Percentiles rank a stretch among this genome's conserved stretches.
Conservation (phyloP, 352 stramenopile genomes). For the Globisporangium rhizosaccharum region DNA sequence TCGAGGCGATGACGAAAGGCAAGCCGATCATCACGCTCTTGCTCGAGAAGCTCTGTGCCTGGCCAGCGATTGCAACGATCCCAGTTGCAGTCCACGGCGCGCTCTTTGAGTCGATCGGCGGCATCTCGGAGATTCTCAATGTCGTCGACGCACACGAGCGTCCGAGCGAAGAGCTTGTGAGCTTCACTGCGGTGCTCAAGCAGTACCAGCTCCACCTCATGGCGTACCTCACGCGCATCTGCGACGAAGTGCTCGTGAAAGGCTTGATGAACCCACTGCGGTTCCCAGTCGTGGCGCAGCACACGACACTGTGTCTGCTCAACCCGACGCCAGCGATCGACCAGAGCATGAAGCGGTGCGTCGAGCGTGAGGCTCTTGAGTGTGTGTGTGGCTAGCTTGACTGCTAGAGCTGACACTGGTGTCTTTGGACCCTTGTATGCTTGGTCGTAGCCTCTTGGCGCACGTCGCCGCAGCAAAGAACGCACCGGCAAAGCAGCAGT, state of each 20-base stretch:
- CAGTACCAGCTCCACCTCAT: constrained; percentile 41
- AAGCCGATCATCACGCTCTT: constrained; percentile 64
- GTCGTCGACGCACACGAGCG: constrained; percentile 27
- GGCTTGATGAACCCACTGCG: constrained; percentile 66
- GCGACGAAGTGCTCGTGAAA: constrained; percentile 67
- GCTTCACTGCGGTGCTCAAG: constrained; percentile 34
- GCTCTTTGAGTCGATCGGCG: constrained; percentile 77
- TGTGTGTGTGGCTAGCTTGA: neutral
- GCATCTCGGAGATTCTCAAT: constrained; percentile 66
- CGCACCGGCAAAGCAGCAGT: constrained; percentile 30
- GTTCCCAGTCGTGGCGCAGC: constrained; percentile 78
- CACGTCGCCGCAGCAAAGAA: constrained; percentile 50
- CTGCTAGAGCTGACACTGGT: neutral
- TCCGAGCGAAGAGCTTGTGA: constrained; percentile 18
- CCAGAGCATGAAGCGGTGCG: constrained; percentile 65
- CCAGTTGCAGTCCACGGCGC: constrained; percentile 74
- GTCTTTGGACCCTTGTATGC: neutral
- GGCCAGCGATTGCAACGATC: constrained; percentile 58
- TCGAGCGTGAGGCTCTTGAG: too few relatives aligned
- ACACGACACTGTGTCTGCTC: constrained; percentile 67
- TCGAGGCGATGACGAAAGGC: constrained; percentile 28
- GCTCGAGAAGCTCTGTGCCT: constrained; percentile 53
- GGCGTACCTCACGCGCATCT: constrained; percentile 63
- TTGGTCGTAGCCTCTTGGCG: constrained; percentile 37
- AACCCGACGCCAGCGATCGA: constrained; percentile 54